Percentiles rank a stretch among this genome's conserved stretches.
These are phyloP conservation scores for Aspergillus melleus DNA, from an alignment of 2,329 filamentous ascomycete species.

Conservation along the genomic window DNA sequence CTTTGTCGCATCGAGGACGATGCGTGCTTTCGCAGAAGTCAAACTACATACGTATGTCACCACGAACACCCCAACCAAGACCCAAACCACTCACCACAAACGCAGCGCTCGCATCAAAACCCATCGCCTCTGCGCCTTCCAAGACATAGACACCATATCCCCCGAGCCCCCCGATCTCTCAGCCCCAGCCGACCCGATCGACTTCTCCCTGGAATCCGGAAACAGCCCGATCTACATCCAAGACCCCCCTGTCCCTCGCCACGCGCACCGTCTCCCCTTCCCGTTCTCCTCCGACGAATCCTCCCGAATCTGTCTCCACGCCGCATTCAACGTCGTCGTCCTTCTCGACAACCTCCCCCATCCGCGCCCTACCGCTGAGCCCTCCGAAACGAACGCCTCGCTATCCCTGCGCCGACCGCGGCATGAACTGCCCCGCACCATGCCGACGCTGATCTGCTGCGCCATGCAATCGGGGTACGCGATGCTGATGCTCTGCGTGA, in stretches of 20 bases:
- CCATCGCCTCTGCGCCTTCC: conserved; percentile 31
- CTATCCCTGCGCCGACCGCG: conserved; percentile 2
- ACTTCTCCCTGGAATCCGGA: background rate
- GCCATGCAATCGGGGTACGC: conserved; percentile 28
- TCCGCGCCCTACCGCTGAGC: conserved; percentile 17
- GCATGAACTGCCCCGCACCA: conserved; percentile 23
- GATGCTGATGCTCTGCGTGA: conserved; percentile 28
- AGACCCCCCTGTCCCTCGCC: conserved; percentile 1
- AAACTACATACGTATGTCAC: conserved; percentile 23
- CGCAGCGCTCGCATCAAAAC: conserved; percentile 30
- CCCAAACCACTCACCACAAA: background rate
- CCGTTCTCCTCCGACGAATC: conserved; percentile 28
- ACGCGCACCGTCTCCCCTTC: conserved; percentile 4
- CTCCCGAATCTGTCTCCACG: conserved; percentile 27
- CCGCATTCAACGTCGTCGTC: conserved; percentile 28
- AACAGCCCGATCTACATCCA: background rate
- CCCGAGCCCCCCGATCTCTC: background rate
- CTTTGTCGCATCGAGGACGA: conserved; percentile 19
- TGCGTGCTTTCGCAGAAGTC: conserved; percentile 27
- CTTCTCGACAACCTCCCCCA: conserved; percentile 27
- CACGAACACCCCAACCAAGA: background rate
- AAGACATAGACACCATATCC: conserved; percentile 21
- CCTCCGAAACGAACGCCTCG: background rate
- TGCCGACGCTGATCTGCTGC: conserved; percentile 30
- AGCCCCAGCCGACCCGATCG: background rate